A percentile compares a stretch with the other conserved stretches of the same genome.
Conservation (phyloP, 2,329 filamentous ascomycete genomes). For the Clarireedia sp. region DNA sequence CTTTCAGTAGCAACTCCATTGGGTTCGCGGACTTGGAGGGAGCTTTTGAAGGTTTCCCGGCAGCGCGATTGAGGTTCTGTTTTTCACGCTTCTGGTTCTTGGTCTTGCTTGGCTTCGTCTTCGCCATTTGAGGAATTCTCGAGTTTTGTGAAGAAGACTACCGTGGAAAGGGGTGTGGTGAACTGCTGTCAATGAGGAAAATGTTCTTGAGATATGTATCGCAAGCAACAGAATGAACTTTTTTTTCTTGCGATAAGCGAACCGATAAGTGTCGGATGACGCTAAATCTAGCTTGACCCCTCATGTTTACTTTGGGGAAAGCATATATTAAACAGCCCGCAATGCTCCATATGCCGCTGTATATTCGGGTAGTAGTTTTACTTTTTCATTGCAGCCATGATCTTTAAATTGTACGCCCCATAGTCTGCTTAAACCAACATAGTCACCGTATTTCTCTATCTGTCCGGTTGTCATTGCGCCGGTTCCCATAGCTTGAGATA, state of each 20-base stretch:
- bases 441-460: not conserved
- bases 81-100: slow-evolving; percentile 26
- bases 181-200: not conserved
- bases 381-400: too few species aligned
- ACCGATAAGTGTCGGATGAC: slow-evolving; percentile 2
- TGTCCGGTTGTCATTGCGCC: not conserved
- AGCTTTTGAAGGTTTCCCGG: slow-evolving; percentile 20
- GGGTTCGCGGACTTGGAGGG: slow-evolving; percentile 20
- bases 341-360: not conserved
- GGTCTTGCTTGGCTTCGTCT: slow-evolving; percentile 29
- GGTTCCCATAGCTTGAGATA: not conserved
- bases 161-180: not conserved
- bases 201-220: not conserved
- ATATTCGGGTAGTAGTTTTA: too few species aligned
- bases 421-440: not conserved
- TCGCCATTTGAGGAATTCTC: slow-evolving; percentile 24
- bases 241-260: slow-evolving; percentile 10
- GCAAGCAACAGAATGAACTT: slow-evolving; percentile 8
- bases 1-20: slow-evolving; percentile 23
- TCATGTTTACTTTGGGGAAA: slow-evolving; percentile 1
- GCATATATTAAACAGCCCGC: not conserved
- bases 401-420: too few species aligned
- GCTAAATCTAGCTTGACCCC: slow-evolving; percentile 4
- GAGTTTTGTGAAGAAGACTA: not conserved
- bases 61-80: slow-evolving; percentile 22